Conservation (phyloP, 345 rosid genomes). For the Camelina hispida region DNA sequence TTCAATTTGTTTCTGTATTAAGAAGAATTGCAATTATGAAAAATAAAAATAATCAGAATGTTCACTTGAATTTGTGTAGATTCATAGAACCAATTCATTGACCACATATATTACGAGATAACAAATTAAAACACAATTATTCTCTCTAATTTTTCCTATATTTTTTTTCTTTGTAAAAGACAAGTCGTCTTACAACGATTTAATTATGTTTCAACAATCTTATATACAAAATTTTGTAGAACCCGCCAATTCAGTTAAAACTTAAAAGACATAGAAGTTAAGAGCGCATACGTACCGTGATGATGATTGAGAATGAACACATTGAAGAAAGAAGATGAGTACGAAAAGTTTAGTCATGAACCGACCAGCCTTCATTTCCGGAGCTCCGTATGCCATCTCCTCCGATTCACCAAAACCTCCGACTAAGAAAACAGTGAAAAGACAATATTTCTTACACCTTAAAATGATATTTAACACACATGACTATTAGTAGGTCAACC, state of each 20-base stretch:
- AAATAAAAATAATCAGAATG: background rate
- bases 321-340: slow-evolving; percentile 32
- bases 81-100: background rate
- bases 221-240: background rate
- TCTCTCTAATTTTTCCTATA: background rate
- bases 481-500: background rate
- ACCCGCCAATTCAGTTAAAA: background rate
- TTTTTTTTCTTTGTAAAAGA: background rate
- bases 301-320: slow-evolving; percentile 27
- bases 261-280: background rate
- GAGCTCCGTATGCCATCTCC: slow-evolving; percentile 11
- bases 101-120: background rate
- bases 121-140: background rate
- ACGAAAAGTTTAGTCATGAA: slow-evolving; percentile 24
- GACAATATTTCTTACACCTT: background rate
- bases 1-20: slow-evolving; percentile 31
- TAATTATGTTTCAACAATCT: background rate
- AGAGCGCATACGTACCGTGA: slow-evolving; percentile 11
- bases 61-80: background rate
- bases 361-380: slow-evolving; percentile 6
- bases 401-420: background rate
- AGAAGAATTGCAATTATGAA: background rate
- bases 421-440: slow-evolving; percentile 2
- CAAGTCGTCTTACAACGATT: background rate
- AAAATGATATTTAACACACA: background rate